These are phyloP conservation scores for Jaltomata sinuosa DNA, from an alignment of 257 asterid species.

Conservation along the genomic window DNA sequence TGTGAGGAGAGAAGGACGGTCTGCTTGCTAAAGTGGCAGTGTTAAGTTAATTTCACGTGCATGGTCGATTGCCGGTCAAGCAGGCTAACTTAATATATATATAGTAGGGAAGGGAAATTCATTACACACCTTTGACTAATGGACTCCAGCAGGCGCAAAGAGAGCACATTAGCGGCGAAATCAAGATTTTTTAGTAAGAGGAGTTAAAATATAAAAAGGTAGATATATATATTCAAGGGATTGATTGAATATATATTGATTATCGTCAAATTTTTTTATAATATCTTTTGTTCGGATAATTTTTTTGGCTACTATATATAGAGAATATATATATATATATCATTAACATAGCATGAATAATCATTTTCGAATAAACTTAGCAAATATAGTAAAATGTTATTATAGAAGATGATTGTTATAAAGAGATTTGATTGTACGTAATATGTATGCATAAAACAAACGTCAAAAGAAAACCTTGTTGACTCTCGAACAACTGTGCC, in stretches of 20 bases:
- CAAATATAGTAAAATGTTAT: background rate
- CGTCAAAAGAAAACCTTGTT: too few relatives aligned
- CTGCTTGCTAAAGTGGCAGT: too few relatives aligned
- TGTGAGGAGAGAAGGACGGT: too few relatives aligned
- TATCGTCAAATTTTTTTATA: background rate
- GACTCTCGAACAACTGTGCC: too few relatives aligned
- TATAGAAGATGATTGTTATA: too few relatives aligned
- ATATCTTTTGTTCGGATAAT: background rate
- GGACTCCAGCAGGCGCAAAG: background rate
- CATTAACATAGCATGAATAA: background rate
- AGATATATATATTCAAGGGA: too few relatives aligned
- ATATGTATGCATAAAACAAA: background rate
- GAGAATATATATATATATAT: too few relatives aligned
- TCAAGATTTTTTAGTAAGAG: too few relatives aligned
- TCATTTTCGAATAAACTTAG: background rate
- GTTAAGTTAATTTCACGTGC: background rate
- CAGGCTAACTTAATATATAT: background rate
- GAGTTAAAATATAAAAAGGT: too few relatives aligned
- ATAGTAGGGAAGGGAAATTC: background rate
- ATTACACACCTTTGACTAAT: background rate
- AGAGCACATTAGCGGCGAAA: background rate
- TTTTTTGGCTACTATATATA: background rate
- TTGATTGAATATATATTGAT: background rate
- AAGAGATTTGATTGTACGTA: background rate
- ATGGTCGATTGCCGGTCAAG: background rate